Evolutionary conservation across 2,329 filamentous ascomycete genomes (phyloP).

Genomic region (Aspergillus fijiensis): DNA sequence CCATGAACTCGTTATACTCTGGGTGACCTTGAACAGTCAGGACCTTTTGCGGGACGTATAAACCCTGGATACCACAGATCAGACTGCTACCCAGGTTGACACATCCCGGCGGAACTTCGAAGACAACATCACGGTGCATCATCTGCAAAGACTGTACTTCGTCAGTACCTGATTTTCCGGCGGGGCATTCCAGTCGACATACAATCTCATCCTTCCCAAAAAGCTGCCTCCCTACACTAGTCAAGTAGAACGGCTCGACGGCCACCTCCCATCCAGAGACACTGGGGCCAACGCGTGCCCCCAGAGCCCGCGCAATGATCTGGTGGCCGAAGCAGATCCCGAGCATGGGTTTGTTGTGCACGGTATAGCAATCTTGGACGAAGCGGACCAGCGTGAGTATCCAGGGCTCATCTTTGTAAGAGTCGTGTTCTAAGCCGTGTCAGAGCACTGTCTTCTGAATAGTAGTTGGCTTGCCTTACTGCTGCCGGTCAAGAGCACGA

Average conservation of each 20-base stretch:
- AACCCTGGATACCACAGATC: conserved; percentile 46
- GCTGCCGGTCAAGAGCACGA: conserved; percentile 31
- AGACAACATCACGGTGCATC: conserved; percentile 51
- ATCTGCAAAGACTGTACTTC: conserved; percentile 38
- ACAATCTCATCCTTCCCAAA: conserved; percentile 35
- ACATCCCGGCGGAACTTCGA: conserved; percentile 41
- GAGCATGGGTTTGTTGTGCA: conserved; percentile 35
- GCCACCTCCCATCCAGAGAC: conserved; percentile 50
- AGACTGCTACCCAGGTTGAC: conserved; percentile 45
- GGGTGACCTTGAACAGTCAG: conserved; percentile 52
- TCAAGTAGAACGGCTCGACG: conserved; percentile 44
- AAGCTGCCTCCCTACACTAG: conserved; percentile 41
- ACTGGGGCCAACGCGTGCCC: conserved; percentile 39
- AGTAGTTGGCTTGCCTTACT: conserved; percentile 23
- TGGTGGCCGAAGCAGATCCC: conserved; percentile 54
- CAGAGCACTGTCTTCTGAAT: not conserved
- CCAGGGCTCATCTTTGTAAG: conserved; percentile 48
- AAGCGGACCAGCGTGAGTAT: conserved; percentile 47
- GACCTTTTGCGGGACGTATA: conserved; percentile 43
- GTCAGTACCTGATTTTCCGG: not conserved
- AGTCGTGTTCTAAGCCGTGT: conserved; percentile 35
- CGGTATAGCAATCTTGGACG: conserved; percentile 26
- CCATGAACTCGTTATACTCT: conserved; percentile 44
- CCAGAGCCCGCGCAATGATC: conserved; percentile 47
- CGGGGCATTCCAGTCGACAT: conserved; percentile 4